Conservation (phyloP, 495 filamentous ascomycete species). For the Tuber microsphaerosporum region DNA sequence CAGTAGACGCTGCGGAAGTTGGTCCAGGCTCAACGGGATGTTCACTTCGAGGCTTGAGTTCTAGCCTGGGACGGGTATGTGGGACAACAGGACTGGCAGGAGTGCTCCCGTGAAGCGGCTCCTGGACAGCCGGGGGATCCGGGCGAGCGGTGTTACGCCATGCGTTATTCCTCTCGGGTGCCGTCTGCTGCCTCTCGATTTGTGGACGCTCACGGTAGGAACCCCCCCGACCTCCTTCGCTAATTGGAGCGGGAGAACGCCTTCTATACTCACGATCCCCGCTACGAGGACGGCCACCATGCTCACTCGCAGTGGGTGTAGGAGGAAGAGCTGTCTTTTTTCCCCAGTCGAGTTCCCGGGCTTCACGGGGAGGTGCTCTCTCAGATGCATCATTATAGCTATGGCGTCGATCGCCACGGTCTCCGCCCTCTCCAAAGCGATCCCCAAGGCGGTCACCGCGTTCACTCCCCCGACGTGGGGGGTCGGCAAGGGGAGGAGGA, state of each 20-base stretch:
- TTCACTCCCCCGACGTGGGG: slow-evolving; percentile 44
- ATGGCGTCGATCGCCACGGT: slow-evolving; percentile 48
- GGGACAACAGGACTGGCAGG: slow-evolving; percentile 30
- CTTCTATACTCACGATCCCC: slow-evolving; percentile 51
- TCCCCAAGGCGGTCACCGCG: slow-evolving; percentile 51
- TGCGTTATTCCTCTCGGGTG: slow-evolving; percentile 75
- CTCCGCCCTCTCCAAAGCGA: slow-evolving; percentile 49
- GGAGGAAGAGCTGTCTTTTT: slow-evolving; percentile 76
- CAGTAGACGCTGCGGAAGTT: slow-evolving; percentile 27
- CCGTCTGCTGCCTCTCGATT: slow-evolving; percentile 36
- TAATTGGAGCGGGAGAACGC: slow-evolving; percentile 32
- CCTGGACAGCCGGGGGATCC: slow-evolving; percentile 48
- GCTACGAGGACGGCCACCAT: slow-evolving; percentile 62
- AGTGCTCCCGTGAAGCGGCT: slow-evolving; percentile 44
- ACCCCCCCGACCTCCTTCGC: slow-evolving; percentile 24
- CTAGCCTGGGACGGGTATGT: slow-evolving; percentile 34
- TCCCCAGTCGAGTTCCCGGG: slow-evolving; percentile 84
- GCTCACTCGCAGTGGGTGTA: slow-evolving; percentile 51
- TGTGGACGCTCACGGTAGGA: slow-evolving; percentile 34
- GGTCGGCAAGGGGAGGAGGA: slow-evolving; percentile 57
- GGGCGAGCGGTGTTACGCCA: slow-evolving; percentile 79
- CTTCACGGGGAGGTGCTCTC: slow-evolving; percentile 48
- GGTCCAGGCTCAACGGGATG: slow-evolving; percentile 31
- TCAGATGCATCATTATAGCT: slow-evolving; percentile 56
- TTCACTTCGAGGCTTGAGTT: slow-evolving; percentile 66